phyloP scores from a whole-genome alignment of 768 basidiomycete species.

The Tulasnella sp. region DNA sequence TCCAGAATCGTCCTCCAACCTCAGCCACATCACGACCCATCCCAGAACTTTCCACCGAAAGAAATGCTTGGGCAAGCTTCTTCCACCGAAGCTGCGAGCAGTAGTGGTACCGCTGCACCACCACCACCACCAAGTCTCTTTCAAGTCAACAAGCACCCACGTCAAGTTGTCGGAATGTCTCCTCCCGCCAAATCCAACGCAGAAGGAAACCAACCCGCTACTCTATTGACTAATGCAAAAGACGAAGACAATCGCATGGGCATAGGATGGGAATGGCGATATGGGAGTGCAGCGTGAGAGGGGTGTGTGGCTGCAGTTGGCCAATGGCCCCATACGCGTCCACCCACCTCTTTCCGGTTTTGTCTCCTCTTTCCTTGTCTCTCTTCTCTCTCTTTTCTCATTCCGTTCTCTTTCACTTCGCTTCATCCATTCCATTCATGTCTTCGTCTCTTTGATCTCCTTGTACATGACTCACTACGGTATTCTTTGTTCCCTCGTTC shows the following conservation, averaged over 20 bases:
- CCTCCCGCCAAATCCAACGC: not conserved
- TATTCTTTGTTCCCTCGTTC: too few species aligned
- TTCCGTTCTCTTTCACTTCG: too few species aligned
- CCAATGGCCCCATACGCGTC: too few species aligned
- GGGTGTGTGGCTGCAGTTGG: too few species aligned
- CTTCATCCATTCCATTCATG: too few species aligned
- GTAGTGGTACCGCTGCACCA: not conserved
- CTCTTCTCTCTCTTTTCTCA: too few species aligned
- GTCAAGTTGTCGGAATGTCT: not conserved
- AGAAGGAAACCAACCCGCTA: not conserved
- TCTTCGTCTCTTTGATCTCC: too few species aligned
- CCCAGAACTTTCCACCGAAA: not conserved
- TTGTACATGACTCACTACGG: too few species aligned
- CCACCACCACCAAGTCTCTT: not conserved
- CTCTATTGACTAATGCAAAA: not conserved
- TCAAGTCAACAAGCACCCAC: not conserved
- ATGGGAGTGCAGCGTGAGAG: too few species aligned
- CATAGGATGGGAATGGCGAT: conserved; percentile 5
- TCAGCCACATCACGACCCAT: not conserved
- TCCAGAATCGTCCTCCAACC: not conserved
- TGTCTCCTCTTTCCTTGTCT: too few species aligned
- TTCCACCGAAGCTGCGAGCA: not conserved
- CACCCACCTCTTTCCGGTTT: too few species aligned
- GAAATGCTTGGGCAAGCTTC: not conserved
- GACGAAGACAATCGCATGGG: not conserved